Conservation (phyloP, 2,329 filamentous ascomycete genomes). For the Botrytis fabae region DNA sequence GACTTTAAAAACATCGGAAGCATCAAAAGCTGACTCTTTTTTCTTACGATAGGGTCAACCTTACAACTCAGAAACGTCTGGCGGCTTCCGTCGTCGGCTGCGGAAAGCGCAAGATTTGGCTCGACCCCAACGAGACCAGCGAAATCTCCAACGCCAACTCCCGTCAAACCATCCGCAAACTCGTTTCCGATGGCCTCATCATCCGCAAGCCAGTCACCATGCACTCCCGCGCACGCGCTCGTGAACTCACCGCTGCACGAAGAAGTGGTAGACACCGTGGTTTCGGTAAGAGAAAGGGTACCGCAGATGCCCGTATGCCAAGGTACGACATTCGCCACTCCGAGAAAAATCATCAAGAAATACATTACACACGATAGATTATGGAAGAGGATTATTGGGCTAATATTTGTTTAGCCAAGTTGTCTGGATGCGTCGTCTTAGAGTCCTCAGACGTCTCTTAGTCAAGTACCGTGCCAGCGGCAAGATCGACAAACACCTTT, state of each 20-base stretch:
- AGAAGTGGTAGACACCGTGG: constrained; percentile 96
- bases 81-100: constrained; percentile 97
- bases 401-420: constrained; percentile 68
- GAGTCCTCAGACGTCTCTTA: constrained; percentile 96
- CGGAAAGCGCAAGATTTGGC: constrained; percentile 99
- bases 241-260: constrained; percentile 91
- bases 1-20: constrained; percentile 23
- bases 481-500: constrained; percentile 99
- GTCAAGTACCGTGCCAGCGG: constrained; percentile 99
- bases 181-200: constrained; percentile 99
- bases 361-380: constrained; percentile 28
- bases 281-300: constrained; percentile 99
- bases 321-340: constrained; percentile 59
- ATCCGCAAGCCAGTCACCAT: constrained; percentile 99
- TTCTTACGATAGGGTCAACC: constrained; percentile 80
- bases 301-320: constrained; percentile 98
- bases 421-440: constrained; percentile 99
- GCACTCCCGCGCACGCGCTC: constrained; percentile 96
- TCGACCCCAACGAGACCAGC: constrained; percentile 98
- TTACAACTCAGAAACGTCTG: constrained; percentile 99
- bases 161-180: constrained; percentile 99
- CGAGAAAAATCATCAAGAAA: not conserved
- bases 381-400: constrained; percentile 35
- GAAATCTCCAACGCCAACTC: constrained; percentile 99
- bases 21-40: constrained; percentile 33